Evolutionary conservation across 2,329 filamentous ascomycete species (phyloP), one percentile per base, ranked within the genome.

Genomic region (Fusarium tjaetaba): DNA sequence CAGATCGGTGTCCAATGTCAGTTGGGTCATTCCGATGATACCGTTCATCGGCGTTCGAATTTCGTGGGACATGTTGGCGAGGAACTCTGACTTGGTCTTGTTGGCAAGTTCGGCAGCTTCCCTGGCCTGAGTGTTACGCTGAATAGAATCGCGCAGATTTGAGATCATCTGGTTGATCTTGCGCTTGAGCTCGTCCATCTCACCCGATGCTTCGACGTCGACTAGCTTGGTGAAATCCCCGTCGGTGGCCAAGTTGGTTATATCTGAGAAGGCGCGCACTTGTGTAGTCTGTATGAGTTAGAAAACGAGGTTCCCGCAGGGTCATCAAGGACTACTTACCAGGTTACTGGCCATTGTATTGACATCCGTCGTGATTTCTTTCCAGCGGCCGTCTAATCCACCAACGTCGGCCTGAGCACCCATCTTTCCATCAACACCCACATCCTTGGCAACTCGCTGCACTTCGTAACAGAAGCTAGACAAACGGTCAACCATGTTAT

Each of bases 121-220:
- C 83, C 96, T 93, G 65, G 96, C 96, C 75, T 95, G 94, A 7
- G 95, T 98, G 81, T 98, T 99, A 81, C 95, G 91, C 82, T 98
- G 95, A 76, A 99, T 98, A 87, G 94, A 97, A 84, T 98, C 96
- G 76, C 96, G 88, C 71, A 99, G 85, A 80, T 97, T 97, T 81
- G 94, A 96, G 60, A 98, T 95, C 96, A 99, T 99, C 85, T 97
- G 94, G 82, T 98, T 99, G 88, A 99, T 98, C 87, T 98, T 98
- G 79, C 95, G 92, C 85, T 99, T 99, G 77, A 99, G 88, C 82
- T 98, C 96, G 83, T 98, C 96, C 96, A 99, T 98, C 83, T 99
- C 96, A 73, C 96, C 96, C 18, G 96, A 98, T 26, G 96, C 96
- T 82, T 98, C 95, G 24, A 99, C 96, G 53, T 96, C 97, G 81